These are phyloP conservation scores for Globisporangium cylindrosporum DNA, from an alignment of 352 stramenopile genomes.

Conservation along the genomic window DNA sequence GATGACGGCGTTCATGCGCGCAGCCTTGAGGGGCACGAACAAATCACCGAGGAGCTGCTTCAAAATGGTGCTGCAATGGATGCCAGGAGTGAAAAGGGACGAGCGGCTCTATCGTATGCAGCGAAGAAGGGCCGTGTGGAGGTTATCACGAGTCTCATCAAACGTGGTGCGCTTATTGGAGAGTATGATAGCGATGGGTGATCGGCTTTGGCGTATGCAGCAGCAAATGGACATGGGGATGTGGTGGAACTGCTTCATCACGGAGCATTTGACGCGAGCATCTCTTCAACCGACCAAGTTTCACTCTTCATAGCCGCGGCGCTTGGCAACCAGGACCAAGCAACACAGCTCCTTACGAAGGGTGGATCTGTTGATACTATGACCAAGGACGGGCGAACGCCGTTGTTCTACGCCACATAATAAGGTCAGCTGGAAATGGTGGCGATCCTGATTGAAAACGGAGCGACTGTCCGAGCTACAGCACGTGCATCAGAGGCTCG, in stretches of 20 bases:
- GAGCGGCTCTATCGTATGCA: neutral
- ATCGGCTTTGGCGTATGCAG: neutral
- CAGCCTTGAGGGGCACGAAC: neutral
- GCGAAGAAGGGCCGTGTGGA: neutral
- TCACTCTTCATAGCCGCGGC: neutral
- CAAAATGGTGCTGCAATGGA: neutral
- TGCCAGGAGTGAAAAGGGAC: neutral
- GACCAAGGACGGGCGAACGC: neutral
- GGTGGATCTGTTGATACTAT: neutral
- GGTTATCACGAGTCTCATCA: neutral
- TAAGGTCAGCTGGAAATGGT: neutral
- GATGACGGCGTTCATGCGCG: neutral
- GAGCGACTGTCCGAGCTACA: neutral
- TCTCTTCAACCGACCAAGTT: neutral
- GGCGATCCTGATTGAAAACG: neutral
- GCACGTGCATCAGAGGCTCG: neutral
- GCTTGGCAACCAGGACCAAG: neutral
- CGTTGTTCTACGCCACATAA: neutral
- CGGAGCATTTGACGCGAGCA: neutral
- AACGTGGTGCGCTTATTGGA: neutral
- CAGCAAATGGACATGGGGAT: neutral
- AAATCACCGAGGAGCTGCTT: neutral
- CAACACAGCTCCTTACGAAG: neutral
- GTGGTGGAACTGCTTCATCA: neutral
- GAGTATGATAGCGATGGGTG: neutral